Evolutionary conservation across 2,329 filamentous ascomycete species (phyloP).

Genomic region (Calonectria pseudoreteaudii): DNA sequence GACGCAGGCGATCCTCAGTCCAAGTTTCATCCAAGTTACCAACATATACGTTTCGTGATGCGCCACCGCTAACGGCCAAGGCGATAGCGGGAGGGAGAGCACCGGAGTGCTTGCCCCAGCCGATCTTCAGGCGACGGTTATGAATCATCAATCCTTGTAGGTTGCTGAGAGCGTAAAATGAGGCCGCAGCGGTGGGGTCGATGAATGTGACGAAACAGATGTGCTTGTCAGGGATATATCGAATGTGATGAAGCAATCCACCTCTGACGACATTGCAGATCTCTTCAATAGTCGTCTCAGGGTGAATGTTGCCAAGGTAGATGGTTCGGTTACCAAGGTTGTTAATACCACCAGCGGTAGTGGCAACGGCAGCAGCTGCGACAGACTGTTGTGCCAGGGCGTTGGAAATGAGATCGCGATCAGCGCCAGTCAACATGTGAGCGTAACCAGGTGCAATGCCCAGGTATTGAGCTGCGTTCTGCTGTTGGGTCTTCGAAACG

Average conservation of each 20-base stretch:
- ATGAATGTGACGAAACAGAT: constrained; percentile 99
- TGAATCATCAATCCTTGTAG: constrained; percentile 99
- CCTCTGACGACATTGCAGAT: constrained; percentile 99
- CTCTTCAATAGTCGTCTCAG: constrained; percentile 98
- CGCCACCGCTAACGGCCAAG: constrained; percentile 93
- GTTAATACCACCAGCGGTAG: constrained; percentile 95
- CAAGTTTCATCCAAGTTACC: constrained; percentile 97
- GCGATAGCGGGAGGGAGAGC: constrained; percentile 96
- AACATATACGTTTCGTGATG: constrained; percentile 98
- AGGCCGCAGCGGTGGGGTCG: constrained; percentile 95
- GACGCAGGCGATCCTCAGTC: constrained; percentile 94
- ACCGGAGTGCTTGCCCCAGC: constrained; percentile 99
- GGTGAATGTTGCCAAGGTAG: constrained; percentile 98
- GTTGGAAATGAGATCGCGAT: constrained; percentile 96
- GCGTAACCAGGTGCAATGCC: constrained; percentile 97
- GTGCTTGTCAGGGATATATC: constrained; percentile 99
- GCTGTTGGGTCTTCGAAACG: constrained; percentile 99
- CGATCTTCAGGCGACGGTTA: constrained; percentile 96
- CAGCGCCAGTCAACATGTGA: constrained; percentile 94
- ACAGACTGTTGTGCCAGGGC: constrained; percentile 97
- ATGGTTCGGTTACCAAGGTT: constrained; percentile 98
- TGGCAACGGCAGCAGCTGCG: constrained; percentile 94
- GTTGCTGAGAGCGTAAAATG: constrained; percentile 98
- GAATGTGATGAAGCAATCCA: constrained; percentile 95
- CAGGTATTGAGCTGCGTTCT: constrained; percentile 97